Percentiles rank a stretch among this genome's conserved stretches.
Conservation (phyloP, 805 yeast species). For the Saccharomycopsis sp. region DNA sequence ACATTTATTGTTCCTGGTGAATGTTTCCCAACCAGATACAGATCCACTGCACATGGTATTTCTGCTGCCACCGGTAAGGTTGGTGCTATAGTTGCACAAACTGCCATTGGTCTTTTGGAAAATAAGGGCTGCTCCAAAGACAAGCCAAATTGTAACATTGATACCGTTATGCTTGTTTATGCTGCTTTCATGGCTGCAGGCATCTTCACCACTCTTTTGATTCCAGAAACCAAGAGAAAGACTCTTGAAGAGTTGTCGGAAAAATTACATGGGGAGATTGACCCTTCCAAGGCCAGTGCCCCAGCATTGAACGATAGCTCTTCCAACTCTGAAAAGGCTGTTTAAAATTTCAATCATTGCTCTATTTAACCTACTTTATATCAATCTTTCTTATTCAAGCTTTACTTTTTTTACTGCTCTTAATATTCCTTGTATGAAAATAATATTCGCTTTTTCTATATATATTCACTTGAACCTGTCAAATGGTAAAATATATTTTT, state of each 20-base stretch:
- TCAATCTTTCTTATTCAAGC: too few species aligned
- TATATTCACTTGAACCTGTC: conserved; percentile 6
- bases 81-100: conserved; percentile 89
- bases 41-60: conserved; percentile 92
- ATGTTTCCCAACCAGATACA: conserved; percentile 86
- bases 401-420: too few species aligned
- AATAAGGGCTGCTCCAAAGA: conserved; percentile 66
- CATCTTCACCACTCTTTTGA: conserved; percentile 49
- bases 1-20: conserved; percentile 90
- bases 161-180: conserved; percentile 89
- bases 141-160: conserved; percentile 66
- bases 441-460: too few species aligned
- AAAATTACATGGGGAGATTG: conserved; percentile 73
- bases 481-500: too few species aligned
- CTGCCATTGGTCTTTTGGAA: conserved; percentile 75
- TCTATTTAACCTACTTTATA: too few species aligned
- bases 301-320: conserved; percentile 11
- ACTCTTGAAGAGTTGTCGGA: conserved; percentile 80
- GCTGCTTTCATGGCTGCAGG: conserved; percentile 89
- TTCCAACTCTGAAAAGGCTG: conserved; percentile 21
- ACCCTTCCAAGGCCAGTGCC: conserved; percentile 22
- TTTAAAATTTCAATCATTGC: conserved; percentile 6
- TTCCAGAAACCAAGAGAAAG: conserved; percentile 89
- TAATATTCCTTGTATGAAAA: too few species aligned
- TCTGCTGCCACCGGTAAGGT: conserved; percentile 89